These are phyloP conservation scores for Panicum virgatum DNA, from an alignment of 202 grass and related monocot species.

Conservation along the genomic window DNA sequence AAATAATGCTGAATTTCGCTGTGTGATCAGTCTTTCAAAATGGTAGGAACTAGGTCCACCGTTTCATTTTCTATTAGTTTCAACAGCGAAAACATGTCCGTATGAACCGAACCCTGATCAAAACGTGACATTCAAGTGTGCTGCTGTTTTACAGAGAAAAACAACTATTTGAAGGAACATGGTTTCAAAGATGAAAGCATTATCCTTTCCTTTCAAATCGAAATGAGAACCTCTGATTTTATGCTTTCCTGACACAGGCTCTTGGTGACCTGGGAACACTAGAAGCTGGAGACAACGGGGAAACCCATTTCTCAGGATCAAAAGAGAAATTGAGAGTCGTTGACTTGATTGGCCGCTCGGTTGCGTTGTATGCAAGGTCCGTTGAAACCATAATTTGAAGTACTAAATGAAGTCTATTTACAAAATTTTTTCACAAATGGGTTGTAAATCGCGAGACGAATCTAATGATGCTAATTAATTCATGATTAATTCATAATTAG, in stretches of 20 bases:
- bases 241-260: conserved; percentile 33
- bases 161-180: background rate
- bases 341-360: conserved; percentile 84
- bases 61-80: background rate
- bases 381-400: no score
- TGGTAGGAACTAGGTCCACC: background rate
- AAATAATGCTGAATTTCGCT: background rate
- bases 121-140: background rate
- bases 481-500: no score
- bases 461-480: no score
- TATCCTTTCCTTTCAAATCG: background rate
- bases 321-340: conserved; percentile 73
- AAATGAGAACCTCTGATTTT: background rate
- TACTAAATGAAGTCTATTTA: no score
- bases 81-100: background rate
- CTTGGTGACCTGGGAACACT: conserved; percentile 98
- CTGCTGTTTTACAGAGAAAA: background rate
- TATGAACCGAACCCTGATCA: background rate
- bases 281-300: conserved; percentile 58
- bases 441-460: no score
- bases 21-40: conserved; percentile 1
- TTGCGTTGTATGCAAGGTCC: conserved; percentile 68
- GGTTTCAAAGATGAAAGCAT: background rate
- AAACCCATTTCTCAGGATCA: conserved; percentile 64
- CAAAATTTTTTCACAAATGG: no score